Conservation (phyloP, 2,329 filamentous ascomycete genomes). For the Blastomyces percursus region DNA sequence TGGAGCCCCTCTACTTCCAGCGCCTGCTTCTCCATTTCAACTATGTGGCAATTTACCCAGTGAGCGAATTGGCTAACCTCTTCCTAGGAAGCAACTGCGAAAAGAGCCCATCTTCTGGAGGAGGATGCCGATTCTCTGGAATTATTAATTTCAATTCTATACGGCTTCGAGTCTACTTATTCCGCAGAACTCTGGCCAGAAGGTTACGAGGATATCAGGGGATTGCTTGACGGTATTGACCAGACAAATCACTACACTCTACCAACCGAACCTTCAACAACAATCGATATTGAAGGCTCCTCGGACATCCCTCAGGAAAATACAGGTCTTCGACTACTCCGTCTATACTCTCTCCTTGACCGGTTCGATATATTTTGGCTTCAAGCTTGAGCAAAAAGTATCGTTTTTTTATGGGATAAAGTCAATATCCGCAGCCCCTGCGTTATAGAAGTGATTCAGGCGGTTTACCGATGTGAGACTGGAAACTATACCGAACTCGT, state of each 20-base stretch:
- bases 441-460: background rate
- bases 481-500: background rate
- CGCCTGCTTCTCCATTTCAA: background rate
- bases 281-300: background rate
- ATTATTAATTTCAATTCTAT: conserved; percentile 2
- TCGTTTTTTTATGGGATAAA: background rate
- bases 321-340: background rate
- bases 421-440: background rate
- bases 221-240: background rate
- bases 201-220: background rate
- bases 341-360: conserved; percentile 1
- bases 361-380: conserved; percentile 1
- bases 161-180: background rate
- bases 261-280: background rate
- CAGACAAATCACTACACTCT: background rate
- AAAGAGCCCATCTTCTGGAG: background rate
- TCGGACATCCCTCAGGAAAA: background rate
- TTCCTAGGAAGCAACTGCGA: background rate
- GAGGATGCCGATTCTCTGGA: background rate
- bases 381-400: background rate
- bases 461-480: background rate
- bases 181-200: background rate
- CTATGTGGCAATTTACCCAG: background rate
- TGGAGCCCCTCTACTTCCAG: background rate
- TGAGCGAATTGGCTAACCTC: background rate